phyloP scores from a whole-genome alignment of 148 eudicot species.

The Silene conica region DNA sequence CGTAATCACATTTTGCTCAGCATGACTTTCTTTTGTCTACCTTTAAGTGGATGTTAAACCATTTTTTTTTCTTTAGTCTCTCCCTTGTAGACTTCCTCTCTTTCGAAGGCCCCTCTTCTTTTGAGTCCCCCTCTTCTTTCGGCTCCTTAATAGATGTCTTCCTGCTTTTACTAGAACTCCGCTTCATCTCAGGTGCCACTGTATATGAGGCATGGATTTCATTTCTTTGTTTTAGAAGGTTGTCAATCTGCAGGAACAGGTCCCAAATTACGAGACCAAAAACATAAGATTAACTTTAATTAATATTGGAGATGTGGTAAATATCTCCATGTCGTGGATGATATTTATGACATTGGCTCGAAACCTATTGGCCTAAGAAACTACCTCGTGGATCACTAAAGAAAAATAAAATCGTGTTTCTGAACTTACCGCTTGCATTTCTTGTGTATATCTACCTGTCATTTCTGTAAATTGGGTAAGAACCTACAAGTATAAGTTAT shows the following conservation, averaged over 20 bases:
- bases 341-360: neutral
- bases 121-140: conserved; percentile 42
- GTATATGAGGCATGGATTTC: conserved; percentile 80
- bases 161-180: conserved; percentile 62
- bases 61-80: conserved; percentile 68
- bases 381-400: neutral
- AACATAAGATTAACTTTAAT: neutral
- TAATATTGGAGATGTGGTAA: neutral
- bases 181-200: conserved; percentile 48
- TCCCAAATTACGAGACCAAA: conserved; percentile 1
- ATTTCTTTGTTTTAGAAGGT: conserved; percentile 71
- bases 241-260: conserved; percentile 59
- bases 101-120: conserved; percentile 50
- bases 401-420: neutral
- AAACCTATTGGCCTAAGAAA: neutral
- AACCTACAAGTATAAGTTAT: conserved; percentile 40
- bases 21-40: conserved; percentile 69
- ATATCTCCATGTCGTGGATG: neutral
- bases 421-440: conserved; percentile 80
- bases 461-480: conserved; percentile 84
- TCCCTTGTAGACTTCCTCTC: conserved; percentile 66
- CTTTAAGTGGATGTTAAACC: conserved; percentile 73
- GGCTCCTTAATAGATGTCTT: conserved; percentile 48
- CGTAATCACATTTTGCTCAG: conserved; percentile 26
- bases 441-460: conserved; percentile 81